These are phyloP conservation scores for Dioszegia crocea DNA, from an alignment of 768 basidiomycete species.

Conservation along the genomic window DNA sequence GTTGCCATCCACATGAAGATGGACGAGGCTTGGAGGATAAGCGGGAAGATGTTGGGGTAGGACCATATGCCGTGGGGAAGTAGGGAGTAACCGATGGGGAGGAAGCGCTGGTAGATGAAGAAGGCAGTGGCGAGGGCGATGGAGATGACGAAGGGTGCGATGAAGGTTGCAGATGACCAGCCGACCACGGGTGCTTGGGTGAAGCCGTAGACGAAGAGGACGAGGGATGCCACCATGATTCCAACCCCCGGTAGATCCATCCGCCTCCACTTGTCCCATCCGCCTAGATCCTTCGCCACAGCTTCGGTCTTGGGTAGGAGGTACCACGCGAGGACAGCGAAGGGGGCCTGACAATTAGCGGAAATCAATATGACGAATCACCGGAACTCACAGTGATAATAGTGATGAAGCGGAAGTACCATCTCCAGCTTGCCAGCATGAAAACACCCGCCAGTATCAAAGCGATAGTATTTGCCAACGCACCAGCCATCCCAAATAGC, in stretches of 20 bases:
- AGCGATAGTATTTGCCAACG: conserved; percentile 40
- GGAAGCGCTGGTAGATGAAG: conserved; percentile 34
- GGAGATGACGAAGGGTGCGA: conserved; percentile 43
- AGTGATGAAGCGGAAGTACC: conserved; percentile 49
- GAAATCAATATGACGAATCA: not conserved
- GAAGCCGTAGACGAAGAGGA: conserved; percentile 45
- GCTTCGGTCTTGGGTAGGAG: conserved; percentile 39
- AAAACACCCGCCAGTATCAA: conserved; percentile 45
- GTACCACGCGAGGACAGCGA: conserved; percentile 38
- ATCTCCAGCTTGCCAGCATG: conserved; percentile 43
- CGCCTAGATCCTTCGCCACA: conserved; percentile 37
- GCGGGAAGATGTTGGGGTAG: conserved; percentile 44
- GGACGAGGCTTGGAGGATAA: conserved; percentile 36
- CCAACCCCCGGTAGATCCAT: conserved; percentile 43
- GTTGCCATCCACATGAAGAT: conserved; percentile 45
- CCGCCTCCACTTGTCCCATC: conserved; percentile 36
- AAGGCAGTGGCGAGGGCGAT: conserved; percentile 34
- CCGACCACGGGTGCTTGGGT: conserved; percentile 41
- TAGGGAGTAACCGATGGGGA: conserved; percentile 36
- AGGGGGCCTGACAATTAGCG: conserved; percentile 29
- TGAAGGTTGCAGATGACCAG: conserved; percentile 38
- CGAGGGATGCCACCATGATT: conserved; percentile 34
- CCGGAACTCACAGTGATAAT: conserved; percentile 11
- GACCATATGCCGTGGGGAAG: conserved; percentile 38
- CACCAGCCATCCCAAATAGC: conserved; percentile 43